Percentiles rank a stretch among this genome's conserved stretches.
These are phyloP conservation scores for Geranium brycei DNA, from an alignment of 345 rosid species.

Conservation along the genomic window DNA sequence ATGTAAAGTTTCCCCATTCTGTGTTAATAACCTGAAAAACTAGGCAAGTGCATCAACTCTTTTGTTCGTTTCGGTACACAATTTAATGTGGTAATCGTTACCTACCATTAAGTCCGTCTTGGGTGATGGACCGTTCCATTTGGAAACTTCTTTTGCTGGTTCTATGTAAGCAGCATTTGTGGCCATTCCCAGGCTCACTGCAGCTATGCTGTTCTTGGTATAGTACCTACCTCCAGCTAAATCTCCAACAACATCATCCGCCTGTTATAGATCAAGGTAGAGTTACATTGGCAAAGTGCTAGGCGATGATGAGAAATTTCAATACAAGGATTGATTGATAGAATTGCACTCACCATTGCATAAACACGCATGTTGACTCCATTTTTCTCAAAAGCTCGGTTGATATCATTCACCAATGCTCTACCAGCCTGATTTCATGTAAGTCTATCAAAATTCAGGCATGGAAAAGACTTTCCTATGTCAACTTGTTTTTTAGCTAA, in stretches of 20 bases:
- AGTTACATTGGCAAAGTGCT: background rate
- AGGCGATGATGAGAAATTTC: too few relatives aligned
- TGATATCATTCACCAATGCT: constrained; percentile 18
- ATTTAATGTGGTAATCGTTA: background rate
- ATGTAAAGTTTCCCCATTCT: constrained; percentile 57
- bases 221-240: constrained; percentile 56
- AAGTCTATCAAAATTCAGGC: too few relatives aligned
- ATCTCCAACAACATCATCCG: constrained; percentile 37
- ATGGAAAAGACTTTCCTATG: too few relatives aligned
- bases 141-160: constrained; percentile 25
- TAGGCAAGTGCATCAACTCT: background rate
- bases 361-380: constrained; percentile 26
- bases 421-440: constrained; percentile 2
- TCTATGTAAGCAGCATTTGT: constrained; percentile 51
- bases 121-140: constrained; percentile 20
- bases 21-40: constrained; percentile 36
- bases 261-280: constrained; percentile 19
- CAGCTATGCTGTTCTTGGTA: constrained; percentile 37
- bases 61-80: background rate
- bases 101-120: constrained; percentile 36
- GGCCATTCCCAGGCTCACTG: constrained; percentile 41
- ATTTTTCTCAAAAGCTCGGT: constrained; percentile 26
- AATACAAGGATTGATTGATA: background rate
- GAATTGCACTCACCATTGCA: background rate
- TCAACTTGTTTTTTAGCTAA: too few relatives aligned